These are phyloP conservation scores for Isoetes engelmannii DNA, from an alignment of 83 land plant genomes.

Conservation along the genomic window DNA sequence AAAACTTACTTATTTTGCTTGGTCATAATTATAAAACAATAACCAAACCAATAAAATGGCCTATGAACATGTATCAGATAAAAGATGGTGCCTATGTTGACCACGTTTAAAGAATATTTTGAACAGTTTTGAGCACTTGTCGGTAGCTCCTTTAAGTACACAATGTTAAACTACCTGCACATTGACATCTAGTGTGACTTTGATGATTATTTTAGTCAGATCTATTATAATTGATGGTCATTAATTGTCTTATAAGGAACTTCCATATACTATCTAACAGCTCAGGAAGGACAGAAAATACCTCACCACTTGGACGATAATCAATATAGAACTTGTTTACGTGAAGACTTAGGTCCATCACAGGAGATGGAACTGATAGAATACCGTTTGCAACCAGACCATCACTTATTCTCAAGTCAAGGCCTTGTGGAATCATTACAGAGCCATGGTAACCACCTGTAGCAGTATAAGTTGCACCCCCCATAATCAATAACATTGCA, in stretches of 20 bases:
- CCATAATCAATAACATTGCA: constrained; percentile 89
- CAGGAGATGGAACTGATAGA: constrained; percentile 49
- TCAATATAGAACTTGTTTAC: constrained; percentile 86
- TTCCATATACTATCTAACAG: too few species aligned
- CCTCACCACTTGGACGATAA: constrained; percentile 86
- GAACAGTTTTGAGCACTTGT: too few species aligned
- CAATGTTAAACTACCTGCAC: too few species aligned
- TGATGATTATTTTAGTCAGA: not conserved
- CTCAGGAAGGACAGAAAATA: constrained; percentile 10
- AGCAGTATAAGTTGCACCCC: constrained; percentile 81
- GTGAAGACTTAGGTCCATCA: constrained; percentile 63
- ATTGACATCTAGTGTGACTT: not conserved
- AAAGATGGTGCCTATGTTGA: too few species aligned
- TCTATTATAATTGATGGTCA: too few species aligned
- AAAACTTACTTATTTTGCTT: too few species aligned
- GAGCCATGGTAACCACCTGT: constrained; percentile 74
- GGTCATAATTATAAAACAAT: too few species aligned
- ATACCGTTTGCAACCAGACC: constrained; percentile 65
- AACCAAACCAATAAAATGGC: too few species aligned
- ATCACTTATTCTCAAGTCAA: constrained; percentile 78
- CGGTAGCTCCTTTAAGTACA: too few species aligned
- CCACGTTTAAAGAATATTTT: too few species aligned
- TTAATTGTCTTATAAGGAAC: too few species aligned
- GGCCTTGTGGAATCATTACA: constrained; percentile 91
- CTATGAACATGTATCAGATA: too few species aligned